Conservation (phyloP, 768 basidiomycete species). For the Pisolithus microcarpus region DNA sequence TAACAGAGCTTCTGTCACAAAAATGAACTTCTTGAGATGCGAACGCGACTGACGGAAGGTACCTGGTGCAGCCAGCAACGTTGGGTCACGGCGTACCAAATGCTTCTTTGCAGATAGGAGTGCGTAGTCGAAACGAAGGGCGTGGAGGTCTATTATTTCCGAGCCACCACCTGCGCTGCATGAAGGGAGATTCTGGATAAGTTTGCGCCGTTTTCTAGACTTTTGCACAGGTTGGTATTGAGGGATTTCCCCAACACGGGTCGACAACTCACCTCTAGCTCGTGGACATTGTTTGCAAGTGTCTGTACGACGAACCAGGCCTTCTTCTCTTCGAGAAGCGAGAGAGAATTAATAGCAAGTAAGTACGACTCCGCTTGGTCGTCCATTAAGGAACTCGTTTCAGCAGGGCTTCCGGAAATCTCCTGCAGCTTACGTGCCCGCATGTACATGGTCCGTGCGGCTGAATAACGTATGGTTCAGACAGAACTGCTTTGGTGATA, state of each 20-base stretch:
- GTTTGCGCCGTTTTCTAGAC: slow-evolving; percentile 64
- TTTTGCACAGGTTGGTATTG: slow-evolving; percentile 27
- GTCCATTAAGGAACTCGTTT: slow-evolving; percentile 43
- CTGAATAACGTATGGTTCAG: slow-evolving; percentile 38
- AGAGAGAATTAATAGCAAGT: slow-evolving; percentile 83
- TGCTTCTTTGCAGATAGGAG: slow-evolving; percentile 73
- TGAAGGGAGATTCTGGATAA: slow-evolving; percentile 73
- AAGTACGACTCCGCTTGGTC: slow-evolving; percentile 76
- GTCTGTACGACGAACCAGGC: slow-evolving; percentile 76
- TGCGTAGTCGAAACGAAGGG: slow-evolving; percentile 74
- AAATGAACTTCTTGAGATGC: slow-evolving; percentile 15
- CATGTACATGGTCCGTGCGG: slow-evolving; percentile 89
- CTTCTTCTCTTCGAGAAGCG: slow-evolving; percentile 70
- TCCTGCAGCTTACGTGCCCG: slow-evolving; percentile 72
- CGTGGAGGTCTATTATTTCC: slow-evolving; percentile 72
- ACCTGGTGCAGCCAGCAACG: slow-evolving; percentile 55
- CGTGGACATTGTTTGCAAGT: slow-evolving; percentile 38
- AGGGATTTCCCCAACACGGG: slow-evolving; percentile 8
- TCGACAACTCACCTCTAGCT: slow-evolving; percentile 36
- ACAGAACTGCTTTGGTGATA: slow-evolving; percentile 6
- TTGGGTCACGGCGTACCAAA: slow-evolving; percentile 61
- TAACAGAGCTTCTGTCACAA: slow-evolving; percentile 42
- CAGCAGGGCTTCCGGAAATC: slow-evolving; percentile 26
- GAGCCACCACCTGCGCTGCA: slow-evolving; percentile 55
- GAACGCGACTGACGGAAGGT: slow-evolving; percentile 18